phyloP scores from a whole-genome alignment of 768 basidiomycete genomes.

The Clitopilus passeckerianus region DNA sequence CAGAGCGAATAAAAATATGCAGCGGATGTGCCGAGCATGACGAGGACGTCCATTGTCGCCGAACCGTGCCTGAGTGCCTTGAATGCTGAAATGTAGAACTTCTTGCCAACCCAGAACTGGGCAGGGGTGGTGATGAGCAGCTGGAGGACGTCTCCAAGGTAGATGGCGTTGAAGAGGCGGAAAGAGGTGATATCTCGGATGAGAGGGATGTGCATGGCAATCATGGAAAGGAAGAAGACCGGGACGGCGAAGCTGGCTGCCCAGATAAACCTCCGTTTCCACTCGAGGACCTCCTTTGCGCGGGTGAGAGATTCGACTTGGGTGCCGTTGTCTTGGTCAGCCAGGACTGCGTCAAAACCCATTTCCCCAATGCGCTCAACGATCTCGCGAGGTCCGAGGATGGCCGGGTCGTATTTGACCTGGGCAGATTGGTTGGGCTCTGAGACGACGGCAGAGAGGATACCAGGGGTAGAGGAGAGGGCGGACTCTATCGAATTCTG shows the following conservation, averaged over 20 bases:
- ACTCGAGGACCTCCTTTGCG: constrained; percentile 89
- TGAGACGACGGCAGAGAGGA: constrained; percentile 67
- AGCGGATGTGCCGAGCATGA: constrained; percentile 92
- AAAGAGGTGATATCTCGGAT: constrained; percentile 47
- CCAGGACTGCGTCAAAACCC: constrained; percentile 87
- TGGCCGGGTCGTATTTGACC: constrained; percentile 66
- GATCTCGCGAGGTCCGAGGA: constrained; percentile 81
- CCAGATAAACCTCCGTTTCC: constrained; percentile 75
- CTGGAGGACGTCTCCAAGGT: constrained; percentile 76
- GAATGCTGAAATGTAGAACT: constrained; percentile 87
- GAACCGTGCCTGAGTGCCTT: constrained; percentile 85
- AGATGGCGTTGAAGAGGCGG: constrained; percentile 61
- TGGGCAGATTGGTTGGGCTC: constrained; percentile 73
- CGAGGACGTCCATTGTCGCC: constrained; percentile 97
- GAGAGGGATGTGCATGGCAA: constrained; percentile 64
- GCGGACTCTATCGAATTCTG: constrained; percentile 71
- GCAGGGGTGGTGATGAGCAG: constrained; percentile 82
- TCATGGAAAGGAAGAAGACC: constrained; percentile 91
- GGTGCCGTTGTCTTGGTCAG: constrained; percentile 74
- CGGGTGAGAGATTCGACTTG: constrained; percentile 84
- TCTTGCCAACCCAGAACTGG: constrained; percentile 86
- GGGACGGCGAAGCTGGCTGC: constrained; percentile 79
- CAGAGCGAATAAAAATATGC: constrained; percentile 88
- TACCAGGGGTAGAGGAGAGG: constrained; percentile 66
- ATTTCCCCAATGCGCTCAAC: constrained; percentile 84